These are phyloP conservation scores for Solanum virginianum DNA, from an alignment of 257 asterid genomes.

Conservation along the genomic window DNA sequence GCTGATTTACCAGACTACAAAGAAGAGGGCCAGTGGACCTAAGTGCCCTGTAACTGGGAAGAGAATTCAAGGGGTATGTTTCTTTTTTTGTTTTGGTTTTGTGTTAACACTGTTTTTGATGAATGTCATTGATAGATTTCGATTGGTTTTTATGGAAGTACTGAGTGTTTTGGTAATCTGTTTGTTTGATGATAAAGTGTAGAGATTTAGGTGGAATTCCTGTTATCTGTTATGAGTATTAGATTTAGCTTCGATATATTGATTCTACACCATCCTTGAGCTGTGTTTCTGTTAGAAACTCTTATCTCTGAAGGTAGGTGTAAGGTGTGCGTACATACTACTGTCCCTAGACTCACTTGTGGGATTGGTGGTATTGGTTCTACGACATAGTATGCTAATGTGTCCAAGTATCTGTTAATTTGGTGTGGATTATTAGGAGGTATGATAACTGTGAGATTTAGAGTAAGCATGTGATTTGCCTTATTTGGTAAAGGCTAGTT, in stretches of 20 bases:
- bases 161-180: background rate
- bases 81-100: background rate
- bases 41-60: slow-evolving; percentile 80
- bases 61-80: slow-evolving; percentile 72
- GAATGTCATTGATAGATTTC: background rate
- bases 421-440: background rate
- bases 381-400: background rate
- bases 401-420: background rate
- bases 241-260: background rate
- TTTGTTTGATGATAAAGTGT: background rate
- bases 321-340: fast-evolving
- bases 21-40: slow-evolving; percentile 78
- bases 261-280: background rate
- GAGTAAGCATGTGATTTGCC: background rate
- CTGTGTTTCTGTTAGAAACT: background rate
- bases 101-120: background rate
- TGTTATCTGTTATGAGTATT: background rate
- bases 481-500: background rate
- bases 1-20: slow-evolving; percentile 61
- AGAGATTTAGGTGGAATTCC: background rate
- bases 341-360: fast-evolving
- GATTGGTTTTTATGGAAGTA: background rate
- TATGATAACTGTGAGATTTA: background rate
- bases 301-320: background rate
- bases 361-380: background rate